Percentiles rank a stretch among this genome's conserved stretches.
phyloP scores from a whole-genome alignment of 2,329 filamentous ascomycete species.

The Cytospora schulzeri region DNA sequence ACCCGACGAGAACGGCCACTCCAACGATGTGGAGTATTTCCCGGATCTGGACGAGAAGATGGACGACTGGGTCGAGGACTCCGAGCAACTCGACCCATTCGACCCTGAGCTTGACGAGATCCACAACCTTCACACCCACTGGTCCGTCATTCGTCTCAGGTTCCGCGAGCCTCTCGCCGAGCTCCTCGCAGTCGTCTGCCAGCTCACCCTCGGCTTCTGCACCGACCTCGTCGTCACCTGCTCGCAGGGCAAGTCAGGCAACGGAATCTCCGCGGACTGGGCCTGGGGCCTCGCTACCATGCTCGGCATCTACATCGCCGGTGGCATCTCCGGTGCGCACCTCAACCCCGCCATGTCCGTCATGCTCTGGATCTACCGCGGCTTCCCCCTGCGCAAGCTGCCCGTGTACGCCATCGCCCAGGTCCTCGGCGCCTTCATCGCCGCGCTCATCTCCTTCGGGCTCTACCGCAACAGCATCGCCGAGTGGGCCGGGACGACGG shows the following conservation, averaged over 20 bases:
- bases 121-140: constrained; percentile 49
- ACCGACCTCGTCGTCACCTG: constrained; percentile 49
- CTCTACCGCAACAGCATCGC: constrained; percentile 43
- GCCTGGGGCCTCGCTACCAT: constrained; percentile 59
- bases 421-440: constrained; percentile 53
- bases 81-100: constrained; percentile 21
- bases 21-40: constrained; percentile 13
- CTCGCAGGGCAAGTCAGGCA: constrained; percentile 37
- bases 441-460: constrained; percentile 48
- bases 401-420: constrained; percentile 54
- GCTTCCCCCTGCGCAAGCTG: constrained; percentile 54
- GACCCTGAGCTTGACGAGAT: constrained; percentile 42
- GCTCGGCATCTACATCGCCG: constrained; percentile 50
- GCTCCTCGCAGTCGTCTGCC: constrained; percentile 46
- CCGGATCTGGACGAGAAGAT: constrained; percentile 14
- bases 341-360: constrained; percentile 47
- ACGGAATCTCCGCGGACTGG: constrained; percentile 46
- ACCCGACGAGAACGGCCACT: constrained; percentile 14
- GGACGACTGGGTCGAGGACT: constrained; percentile 21
- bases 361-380: constrained; percentile 51
- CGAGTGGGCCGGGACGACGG: constrained; percentile 28
- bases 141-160: constrained; percentile 52
- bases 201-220: constrained; percentile 49
- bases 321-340: constrained; percentile 50
- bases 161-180: constrained; percentile 57